A percentile compares a stretch with the other conserved stretches of the same genome.
Evolutionary conservation across 176 grass and related monocot genomes (phyloP).

Genomic region (Oryza glumipatula): DNA sequence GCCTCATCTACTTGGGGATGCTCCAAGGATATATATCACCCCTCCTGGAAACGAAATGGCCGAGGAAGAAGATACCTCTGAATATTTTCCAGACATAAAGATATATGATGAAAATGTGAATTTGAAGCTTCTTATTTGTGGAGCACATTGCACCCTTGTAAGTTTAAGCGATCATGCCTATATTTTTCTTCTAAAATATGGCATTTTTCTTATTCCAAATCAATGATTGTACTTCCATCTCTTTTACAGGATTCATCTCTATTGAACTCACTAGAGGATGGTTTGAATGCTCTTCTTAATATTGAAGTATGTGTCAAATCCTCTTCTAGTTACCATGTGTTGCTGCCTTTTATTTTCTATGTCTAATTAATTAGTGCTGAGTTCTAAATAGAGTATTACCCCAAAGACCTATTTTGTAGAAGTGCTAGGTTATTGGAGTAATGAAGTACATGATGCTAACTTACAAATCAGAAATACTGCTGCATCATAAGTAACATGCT

Average conservation of each 20-base stretch:
- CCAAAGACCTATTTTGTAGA: background rate
- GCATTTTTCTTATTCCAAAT: constrained; percentile 14
- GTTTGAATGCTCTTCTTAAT: constrained; percentile 71
- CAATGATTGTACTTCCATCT: constrained; percentile 16
- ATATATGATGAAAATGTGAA: constrained; percentile 62
- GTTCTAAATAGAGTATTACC: background rate
- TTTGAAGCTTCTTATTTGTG: constrained; percentile 67
- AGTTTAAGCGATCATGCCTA: constrained; percentile 11
- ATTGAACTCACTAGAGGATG: constrained; percentile 68
- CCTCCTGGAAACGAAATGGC: constrained; percentile 35
- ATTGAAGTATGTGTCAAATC: constrained; percentile 56
- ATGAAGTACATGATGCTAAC: background rate
- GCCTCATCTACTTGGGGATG: constrained; percentile 63
- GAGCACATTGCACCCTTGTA: constrained; percentile 60
- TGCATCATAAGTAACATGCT: background rate
- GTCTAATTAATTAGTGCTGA: constrained; percentile 17
- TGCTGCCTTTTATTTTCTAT: constrained; percentile 24
- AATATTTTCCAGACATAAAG: constrained; percentile 53
- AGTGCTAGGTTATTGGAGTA: background rate
- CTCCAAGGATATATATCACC: constrained; percentile 57
- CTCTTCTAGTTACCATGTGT: background rate
- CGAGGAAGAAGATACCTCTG: constrained; percentile 49
- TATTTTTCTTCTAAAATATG: constrained; percentile 10
- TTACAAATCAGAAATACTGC: background rate
- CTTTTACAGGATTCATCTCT: constrained; percentile 63